These are phyloP conservation scores for Umbelopsis sp. DNA, from an alignment of 192 early-diverging fungal species.

Conservation along the genomic window DNA sequence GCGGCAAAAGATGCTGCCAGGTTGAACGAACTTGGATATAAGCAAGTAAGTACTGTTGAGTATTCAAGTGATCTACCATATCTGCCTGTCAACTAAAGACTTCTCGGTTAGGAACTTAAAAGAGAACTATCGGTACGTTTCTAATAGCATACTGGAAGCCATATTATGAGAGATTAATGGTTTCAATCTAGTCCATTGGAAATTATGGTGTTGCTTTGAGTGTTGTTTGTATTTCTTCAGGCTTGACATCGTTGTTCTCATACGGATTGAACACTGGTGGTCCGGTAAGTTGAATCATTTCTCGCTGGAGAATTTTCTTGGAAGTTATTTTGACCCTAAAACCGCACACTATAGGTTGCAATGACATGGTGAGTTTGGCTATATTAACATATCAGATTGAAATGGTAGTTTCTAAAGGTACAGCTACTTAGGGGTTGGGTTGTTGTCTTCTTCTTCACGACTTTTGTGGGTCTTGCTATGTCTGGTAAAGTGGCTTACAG, in stretches of 20 bases:
- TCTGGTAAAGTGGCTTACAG: slow-evolving; percentile 43
- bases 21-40: slow-evolving; percentile 51
- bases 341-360: slow-evolving; percentile 13
- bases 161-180: slow-evolving; percentile 5
- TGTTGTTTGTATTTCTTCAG: slow-evolving; percentile 52
- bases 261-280: slow-evolving; percentile 51
- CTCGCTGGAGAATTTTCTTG: too few species aligned
- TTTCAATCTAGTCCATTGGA: slow-evolving; percentile 26
- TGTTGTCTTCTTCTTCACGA: slow-evolving; percentile 49
- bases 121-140: slow-evolving; percentile 44
- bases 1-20: slow-evolving; percentile 31
- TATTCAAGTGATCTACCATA: background rate
- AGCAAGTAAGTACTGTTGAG: slow-evolving; percentile 31
- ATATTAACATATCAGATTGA: background rate
- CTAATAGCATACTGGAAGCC: background rate
- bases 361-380: slow-evolving; percentile 25
- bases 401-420: too few species aligned
- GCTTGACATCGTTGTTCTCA: slow-evolving; percentile 48
- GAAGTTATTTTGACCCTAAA: background rate
- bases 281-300: slow-evolving; percentile 29
- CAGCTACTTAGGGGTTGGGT: slow-evolving; percentile 43
- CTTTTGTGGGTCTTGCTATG: slow-evolving; percentile 46
- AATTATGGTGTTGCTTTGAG: slow-evolving; percentile 45
- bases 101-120: slow-evolving; percentile 29
- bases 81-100: background rate